phyloP scores from a whole-genome alignment of 257 asterid genomes.

The Solanum ahanhuiri region DNA sequence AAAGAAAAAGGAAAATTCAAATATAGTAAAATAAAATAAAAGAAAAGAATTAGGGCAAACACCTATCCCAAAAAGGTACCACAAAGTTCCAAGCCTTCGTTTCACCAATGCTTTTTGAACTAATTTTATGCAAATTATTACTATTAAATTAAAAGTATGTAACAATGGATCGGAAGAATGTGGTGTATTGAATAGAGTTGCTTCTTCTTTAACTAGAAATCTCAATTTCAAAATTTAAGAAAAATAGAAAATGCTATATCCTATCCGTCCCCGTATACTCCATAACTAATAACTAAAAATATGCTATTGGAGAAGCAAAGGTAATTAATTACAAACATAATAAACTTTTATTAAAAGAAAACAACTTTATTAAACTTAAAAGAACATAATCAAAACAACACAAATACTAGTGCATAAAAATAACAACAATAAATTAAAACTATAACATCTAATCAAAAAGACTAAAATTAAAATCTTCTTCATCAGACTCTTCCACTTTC shows the following conservation, averaged over 20 bases:
- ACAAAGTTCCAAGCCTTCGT: no score
- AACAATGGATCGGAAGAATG: neutral
- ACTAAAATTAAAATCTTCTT: neutral
- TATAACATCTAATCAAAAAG: neutral
- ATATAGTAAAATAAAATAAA: neutral
- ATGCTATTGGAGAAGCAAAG: neutral
- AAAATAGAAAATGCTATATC: no score
- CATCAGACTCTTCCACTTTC: slow-evolving; percentile 5
- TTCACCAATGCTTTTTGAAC: no score
- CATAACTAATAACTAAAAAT: no score
- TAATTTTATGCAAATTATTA: neutral
- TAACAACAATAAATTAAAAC: neutral
- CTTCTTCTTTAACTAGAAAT: no score
- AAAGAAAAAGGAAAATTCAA: no score
- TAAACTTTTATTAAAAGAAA: no score
- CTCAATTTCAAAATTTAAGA: no score
- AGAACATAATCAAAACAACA: no score
- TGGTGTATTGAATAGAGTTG: neutral
- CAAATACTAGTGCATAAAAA: neutral
- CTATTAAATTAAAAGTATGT: no score
- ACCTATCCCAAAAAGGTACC: neutral
- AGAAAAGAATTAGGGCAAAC: neutral
- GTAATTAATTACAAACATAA: neutral
- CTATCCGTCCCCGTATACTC: no score
- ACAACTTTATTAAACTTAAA: no score